Evolutionary conservation across 1,284 basidiomycete species (phyloP).

Genomic region (Leccinum solheimii): DNA sequence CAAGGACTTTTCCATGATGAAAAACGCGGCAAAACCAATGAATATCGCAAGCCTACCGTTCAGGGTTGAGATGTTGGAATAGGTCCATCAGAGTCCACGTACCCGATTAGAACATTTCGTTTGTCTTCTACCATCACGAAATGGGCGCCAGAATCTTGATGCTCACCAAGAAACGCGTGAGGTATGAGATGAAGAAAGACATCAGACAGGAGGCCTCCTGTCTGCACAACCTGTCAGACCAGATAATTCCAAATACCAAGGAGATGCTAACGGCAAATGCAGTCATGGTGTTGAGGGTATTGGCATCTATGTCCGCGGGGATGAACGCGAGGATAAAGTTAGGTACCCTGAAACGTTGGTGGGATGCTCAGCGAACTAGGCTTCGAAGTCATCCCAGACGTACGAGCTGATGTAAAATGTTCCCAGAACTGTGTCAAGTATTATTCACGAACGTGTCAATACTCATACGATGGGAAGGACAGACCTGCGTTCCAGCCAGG

Average conservation of each 20-base stretch:
- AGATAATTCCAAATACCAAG: constrained; percentile 16
- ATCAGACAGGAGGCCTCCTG: constrained; percentile 86
- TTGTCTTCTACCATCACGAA: constrained; percentile 86
- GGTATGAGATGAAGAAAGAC: constrained; percentile 89
- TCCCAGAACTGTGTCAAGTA: constrained; percentile 58
- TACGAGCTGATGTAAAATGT: constrained; percentile 95
- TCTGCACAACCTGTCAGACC: constrained; percentile 48
- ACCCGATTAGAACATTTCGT: constrained; percentile 87
- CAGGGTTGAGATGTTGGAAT: constrained; percentile 12
- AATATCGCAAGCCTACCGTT: constrained; percentile 72
- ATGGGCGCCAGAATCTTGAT: constrained; percentile 65
- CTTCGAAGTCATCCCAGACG: constrained; percentile 36
- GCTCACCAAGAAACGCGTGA: constrained; percentile 87
- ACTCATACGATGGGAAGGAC: constrained; percentile 21
- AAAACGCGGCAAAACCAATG: constrained; percentile 82
- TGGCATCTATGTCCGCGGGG: constrained; percentile 77
- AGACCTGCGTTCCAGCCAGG: constrained; percentile 81
- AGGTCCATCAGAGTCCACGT: constrained; percentile 22
- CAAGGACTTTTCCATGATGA: constrained; percentile 88
- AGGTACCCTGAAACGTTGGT: constrained; percentile 60
- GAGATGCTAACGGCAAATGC: constrained; percentile 68
- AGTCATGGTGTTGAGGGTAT: constrained; percentile 89
- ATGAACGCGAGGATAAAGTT: constrained; percentile 92
- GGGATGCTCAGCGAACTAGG: constrained; percentile 17
- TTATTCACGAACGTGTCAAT: constrained; percentile 29